These are phyloP conservation scores for Vitis hybrid DNA, from an alignment of 177 flowering plant species.

Conservation along the genomic window DNA sequence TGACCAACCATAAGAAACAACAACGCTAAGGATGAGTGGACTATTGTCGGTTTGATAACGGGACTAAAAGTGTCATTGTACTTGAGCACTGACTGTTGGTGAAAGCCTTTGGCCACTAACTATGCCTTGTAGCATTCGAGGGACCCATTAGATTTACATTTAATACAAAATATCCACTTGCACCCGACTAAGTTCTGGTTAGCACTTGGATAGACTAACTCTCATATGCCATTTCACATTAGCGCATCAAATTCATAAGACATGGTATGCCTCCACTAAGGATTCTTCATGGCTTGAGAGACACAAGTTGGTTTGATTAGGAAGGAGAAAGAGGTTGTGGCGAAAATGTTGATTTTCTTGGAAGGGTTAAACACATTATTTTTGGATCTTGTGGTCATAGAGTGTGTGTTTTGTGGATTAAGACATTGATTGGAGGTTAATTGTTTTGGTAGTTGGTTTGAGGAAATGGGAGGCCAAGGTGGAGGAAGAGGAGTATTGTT, in stretches of 20 bases:
- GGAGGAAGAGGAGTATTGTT: no score
- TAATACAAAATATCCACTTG: not conserved
- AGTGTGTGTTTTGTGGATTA: not conserved
- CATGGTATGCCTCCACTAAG: not conserved
- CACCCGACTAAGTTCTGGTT: not conserved
- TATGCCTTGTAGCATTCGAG: not conserved
- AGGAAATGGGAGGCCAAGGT: not conserved
- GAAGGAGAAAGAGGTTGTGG: not conserved
- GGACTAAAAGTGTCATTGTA: no score
- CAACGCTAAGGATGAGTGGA: no score
- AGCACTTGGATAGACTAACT: not conserved
- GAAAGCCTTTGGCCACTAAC: no score
- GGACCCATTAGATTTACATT: not conserved
- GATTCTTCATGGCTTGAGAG: not conserved
- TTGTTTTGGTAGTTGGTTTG: not conserved
- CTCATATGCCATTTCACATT: not conserved
- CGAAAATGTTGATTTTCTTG: not conserved
- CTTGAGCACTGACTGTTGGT: no score
- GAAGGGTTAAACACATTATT: not conserved
- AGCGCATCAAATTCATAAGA: not conserved
- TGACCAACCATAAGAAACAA: no score
- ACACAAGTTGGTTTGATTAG: not conserved
- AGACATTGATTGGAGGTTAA: not conserved
- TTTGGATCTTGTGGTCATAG: not conserved
- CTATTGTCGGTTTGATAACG: no score